phyloP scores from a whole-genome alignment of 495 filamentous ascomycete species.

The Articulospora tetracladia region DNA sequence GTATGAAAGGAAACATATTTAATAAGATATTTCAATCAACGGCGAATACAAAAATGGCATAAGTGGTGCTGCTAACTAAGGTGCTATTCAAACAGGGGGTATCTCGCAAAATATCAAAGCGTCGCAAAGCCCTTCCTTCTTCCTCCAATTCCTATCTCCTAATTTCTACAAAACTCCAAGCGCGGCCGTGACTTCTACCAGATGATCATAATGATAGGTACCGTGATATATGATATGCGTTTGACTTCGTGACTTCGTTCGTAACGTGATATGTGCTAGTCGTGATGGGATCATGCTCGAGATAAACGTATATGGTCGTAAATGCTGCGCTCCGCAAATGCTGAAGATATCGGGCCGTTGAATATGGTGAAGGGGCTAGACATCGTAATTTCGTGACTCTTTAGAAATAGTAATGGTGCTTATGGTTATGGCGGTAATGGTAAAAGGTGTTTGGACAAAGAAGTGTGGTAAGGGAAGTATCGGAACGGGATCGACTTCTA shows the following conservation, averaged over 20 bases:
- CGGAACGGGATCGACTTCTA: background rate
- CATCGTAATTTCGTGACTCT: background rate
- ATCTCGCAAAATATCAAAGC: background rate
- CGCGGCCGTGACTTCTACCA: background rate
- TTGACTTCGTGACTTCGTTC: background rate
- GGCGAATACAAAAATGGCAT: no score
- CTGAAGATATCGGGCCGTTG: background rate
- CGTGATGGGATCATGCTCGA: background rate
- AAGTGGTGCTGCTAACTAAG: background rate
- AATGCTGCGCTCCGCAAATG: background rate
- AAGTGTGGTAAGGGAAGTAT: background rate
- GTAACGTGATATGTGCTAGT: background rate
- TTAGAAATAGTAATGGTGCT: background rate
- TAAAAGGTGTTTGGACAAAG: background rate
- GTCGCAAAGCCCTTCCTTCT: background rate
- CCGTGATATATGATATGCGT: background rate
- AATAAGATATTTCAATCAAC: no score
- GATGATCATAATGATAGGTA: background rate
- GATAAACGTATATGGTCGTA: background rate
- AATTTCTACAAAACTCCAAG: background rate
- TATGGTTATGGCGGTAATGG: background rate
- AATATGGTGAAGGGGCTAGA: background rate
- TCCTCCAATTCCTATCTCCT: background rate
- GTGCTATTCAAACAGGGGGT: slow-evolving; percentile 4
- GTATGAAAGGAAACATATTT: no score